Conservation (phyloP, 75 land plant species). For the Cunninghamia lanceolata region DNA sequence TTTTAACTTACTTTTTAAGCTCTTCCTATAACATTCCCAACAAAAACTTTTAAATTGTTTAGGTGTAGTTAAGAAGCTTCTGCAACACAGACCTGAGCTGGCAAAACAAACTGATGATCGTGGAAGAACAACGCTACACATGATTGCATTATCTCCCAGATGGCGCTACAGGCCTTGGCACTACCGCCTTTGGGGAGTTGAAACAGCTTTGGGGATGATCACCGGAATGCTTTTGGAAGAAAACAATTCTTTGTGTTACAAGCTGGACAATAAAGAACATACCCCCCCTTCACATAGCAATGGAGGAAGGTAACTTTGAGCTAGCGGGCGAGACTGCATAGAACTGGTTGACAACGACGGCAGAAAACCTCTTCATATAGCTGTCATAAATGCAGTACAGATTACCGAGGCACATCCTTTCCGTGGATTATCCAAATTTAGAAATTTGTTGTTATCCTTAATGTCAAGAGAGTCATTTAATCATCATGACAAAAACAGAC, state of each 20-base stretch:
- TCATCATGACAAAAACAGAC: neutral
- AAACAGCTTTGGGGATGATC: no score
- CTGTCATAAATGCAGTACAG: neutral
- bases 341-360: neutral
- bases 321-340: neutral
- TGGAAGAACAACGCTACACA: neutral
- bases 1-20: no score
- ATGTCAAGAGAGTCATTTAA: neutral
- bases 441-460: neutral
- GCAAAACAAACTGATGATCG: neutral
- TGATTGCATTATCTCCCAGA: neutral
- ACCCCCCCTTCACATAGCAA: neutral
- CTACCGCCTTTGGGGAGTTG: no score
- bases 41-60: no score
- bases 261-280: no score
- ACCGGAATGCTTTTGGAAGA: neutral
- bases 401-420: neutral
- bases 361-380: neutral
- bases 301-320: no score
- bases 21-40: no score
- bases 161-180: no score
- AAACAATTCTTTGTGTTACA: neutral
- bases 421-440: no score
- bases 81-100: neutral
- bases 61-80: neutral